Evolutionary conservation across 805 yeast species (phyloP), one percentile per base, ranked within the genome.

Genomic region (Saccharomyces cerevisiae): DNA sequence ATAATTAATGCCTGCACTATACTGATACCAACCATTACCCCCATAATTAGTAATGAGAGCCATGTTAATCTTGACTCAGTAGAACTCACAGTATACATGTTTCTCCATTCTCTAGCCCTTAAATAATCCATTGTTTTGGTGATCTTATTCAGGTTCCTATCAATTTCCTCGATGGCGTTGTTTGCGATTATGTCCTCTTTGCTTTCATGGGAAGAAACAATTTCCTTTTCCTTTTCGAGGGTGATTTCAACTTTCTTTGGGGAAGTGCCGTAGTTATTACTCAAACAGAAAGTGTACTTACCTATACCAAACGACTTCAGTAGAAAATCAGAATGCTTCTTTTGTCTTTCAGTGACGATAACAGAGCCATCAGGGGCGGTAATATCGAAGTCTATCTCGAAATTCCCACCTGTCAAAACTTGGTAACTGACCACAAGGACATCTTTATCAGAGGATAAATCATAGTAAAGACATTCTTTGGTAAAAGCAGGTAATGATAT

Each of bases 91-190:
- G 96, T 87, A 54, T 90, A 85, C 79, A 89, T 92, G 75, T 92
- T 92, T 76, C 98, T 83, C 81, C 88, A 85, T 76, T 90, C 95
- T 76, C 98, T 85, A n/a, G 96, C 89, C 76, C 89, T 88, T 74
- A 90, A 83, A 72, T 91, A 88, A 66, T 85, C 87, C 72, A 91
- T 76, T 73, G 81, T 74, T 65, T 77, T 78, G 61, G 72, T 76
- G 61, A 81, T 77, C 55, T 78, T 81, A 59, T 76, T 80, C 64
- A 81, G 72, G 66, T 79, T 81, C 58, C 73, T 68, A 62, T 80
- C 82, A 61, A 82, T 82, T 63, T 76, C 79, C 55, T 76, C 76
- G 46, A 80, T 76, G 10, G 84, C 76, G 51, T 69, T 70, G 61
- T 77, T 77, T 71, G 82, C 76, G 61, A 74, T 72, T 55, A 78